phyloP scores from a whole-genome alignment of 495 filamentous ascomycete genomes.

The Talaromyces adpressus region DNA sequence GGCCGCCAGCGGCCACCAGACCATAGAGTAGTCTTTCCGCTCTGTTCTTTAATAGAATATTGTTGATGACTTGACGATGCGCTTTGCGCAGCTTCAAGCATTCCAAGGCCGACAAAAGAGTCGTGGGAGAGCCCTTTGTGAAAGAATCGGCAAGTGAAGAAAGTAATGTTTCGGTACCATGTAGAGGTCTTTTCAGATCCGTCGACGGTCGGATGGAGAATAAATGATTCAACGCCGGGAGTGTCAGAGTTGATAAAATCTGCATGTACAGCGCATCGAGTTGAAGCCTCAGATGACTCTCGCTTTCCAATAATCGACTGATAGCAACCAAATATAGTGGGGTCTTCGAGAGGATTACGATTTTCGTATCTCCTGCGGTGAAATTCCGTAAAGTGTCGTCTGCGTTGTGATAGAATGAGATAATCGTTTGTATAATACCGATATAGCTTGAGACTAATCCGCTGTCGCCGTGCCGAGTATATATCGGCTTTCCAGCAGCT shows the following conservation, averaged over 20 bases:
- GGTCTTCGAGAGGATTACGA: constrained; percentile 75
- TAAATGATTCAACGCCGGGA: constrained; percentile 79
- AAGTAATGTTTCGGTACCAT: constrained; percentile 86
- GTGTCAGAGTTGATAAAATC: constrained; percentile 88
- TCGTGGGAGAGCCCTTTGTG: constrained; percentile 83
- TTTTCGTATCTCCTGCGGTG: constrained; percentile 72
- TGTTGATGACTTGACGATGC: constrained; percentile 80
- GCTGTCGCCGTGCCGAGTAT: constrained; percentile 87
- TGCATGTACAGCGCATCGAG: constrained; percentile 97
- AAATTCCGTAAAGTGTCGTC: constrained; percentile 73
- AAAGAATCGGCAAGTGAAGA: constrained; percentile 92
- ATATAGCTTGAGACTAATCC: constrained; percentile 84
- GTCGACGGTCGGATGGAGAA: constrained; percentile 88
- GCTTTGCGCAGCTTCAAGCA: constrained; percentile 83
- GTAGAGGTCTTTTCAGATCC: constrained; percentile 84
- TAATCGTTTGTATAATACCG: constrained; percentile 95
- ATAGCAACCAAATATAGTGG: constrained; percentile 91
- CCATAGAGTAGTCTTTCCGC: constrained; percentile 80
- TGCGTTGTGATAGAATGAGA: constrained; percentile 86
- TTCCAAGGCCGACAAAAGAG: constrained; percentile 82
- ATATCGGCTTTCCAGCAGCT: constrained; percentile 96
- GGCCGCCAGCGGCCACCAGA: constrained; percentile 86
- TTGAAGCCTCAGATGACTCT: constrained; percentile 76
- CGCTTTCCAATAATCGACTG: constrained; percentile 84
- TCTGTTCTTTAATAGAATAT: constrained; percentile 70